Evolutionary conservation across 1,139 yeast species (phyloP).

Genomic region (Yamadazyma diospyri): DNA sequence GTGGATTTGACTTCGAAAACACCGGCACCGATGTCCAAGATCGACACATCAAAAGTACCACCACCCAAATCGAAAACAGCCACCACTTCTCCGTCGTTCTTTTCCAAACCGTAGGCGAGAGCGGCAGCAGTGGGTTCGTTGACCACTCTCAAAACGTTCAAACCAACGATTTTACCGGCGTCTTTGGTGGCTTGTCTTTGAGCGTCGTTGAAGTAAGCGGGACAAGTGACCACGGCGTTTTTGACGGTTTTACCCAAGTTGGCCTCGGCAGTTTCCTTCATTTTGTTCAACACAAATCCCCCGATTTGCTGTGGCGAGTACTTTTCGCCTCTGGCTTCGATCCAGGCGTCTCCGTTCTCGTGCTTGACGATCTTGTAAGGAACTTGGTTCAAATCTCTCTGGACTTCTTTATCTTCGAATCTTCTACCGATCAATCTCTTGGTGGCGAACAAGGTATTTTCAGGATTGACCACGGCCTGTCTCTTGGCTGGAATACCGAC

Average conservation of each 20-base stretch:
- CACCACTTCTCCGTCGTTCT: slow-evolving; percentile 67
- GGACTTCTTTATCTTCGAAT: slow-evolving; percentile 93
- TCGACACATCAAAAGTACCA: slow-evolving; percentile 85
- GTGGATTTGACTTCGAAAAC: slow-evolving; percentile 87
- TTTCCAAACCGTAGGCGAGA: slow-evolving; percentile 93
- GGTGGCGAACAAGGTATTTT: slow-evolving; percentile 95
- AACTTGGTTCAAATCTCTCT: slow-evolving; percentile 92
- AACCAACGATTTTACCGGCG: slow-evolving; percentile 97
- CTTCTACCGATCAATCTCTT: slow-evolving; percentile 98
- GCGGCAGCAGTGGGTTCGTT: slow-evolving; percentile 99
- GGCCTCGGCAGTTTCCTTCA: slow-evolving; percentile 96
- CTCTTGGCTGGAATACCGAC: slow-evolving; percentile 99
- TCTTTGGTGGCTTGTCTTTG: slow-evolving; percentile 99
- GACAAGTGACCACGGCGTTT: slow-evolving; percentile 96
- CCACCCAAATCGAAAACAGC: slow-evolving; percentile 90
- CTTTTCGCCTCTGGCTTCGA: slow-evolving; percentile 94
- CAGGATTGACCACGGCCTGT: slow-evolving; percentile 98
- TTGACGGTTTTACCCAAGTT: slow-evolving; percentile 77
- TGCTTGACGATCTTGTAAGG: slow-evolving; percentile 97
- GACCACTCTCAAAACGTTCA: slow-evolving; percentile 93
- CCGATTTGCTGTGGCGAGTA: slow-evolving; percentile 96
- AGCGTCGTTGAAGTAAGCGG: slow-evolving; percentile 97
- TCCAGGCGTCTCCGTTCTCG: slow-evolving; percentile 98
- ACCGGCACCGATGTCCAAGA: slow-evolving; percentile 82
- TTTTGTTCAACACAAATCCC: slow-evolving; percentile 92